phyloP scores from a whole-genome alignment of 2,329 filamentous ascomycete genomes.

The Fusarium sp. region DNA sequence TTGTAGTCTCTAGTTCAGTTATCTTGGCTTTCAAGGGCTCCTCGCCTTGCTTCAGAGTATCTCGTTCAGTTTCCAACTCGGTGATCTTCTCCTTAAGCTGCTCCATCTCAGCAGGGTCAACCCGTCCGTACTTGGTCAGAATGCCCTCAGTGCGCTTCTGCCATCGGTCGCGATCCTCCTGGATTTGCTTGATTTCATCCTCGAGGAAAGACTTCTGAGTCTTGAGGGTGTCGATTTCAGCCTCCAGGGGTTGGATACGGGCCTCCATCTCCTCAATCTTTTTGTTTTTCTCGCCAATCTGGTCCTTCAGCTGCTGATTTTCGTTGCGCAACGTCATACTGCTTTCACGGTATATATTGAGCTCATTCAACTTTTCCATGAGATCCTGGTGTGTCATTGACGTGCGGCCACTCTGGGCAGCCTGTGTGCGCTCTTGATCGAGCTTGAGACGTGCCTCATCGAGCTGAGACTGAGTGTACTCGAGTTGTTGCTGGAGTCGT shows the following conservation, averaged over 20 bases:
- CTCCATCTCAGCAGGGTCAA: constrained; percentile 93
- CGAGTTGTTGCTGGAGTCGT: constrained; percentile 88
- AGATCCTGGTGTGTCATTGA: constrained; percentile 88
- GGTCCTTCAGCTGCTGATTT: constrained; percentile 80
- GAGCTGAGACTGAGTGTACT: constrained; percentile 87
- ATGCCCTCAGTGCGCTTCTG: constrained; percentile 97
- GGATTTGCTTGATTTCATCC: constrained; percentile 87
- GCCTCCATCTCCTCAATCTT: constrained; percentile 80
- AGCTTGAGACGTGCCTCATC: constrained; percentile 91
- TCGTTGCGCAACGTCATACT: constrained; percentile 92
- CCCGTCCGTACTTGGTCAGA: constrained; percentile 93
- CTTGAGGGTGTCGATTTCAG: constrained; percentile 83
- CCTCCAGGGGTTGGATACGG: constrained; percentile 85
- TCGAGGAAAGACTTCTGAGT: constrained; percentile 84
- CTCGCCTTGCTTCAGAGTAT: constrained; percentile 64
- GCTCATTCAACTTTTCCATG: constrained; percentile 93
- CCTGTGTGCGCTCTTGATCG: constrained; percentile 84
- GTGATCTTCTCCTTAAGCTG: constrained; percentile 84
- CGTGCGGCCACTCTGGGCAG: constrained; percentile 78
- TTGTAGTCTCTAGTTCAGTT: constrained; percentile 61
- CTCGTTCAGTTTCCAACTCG: constrained; percentile 73
- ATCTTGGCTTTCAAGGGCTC: constrained; percentile 66
- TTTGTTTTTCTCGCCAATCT: constrained; percentile 79
- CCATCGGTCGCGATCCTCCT: constrained; percentile 93
- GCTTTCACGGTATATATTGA: constrained; percentile 96